These are phyloP conservation scores for Cordyceps javanica DNA, from an alignment of 2,329 filamentous ascomycete genomes.

Conservation along the genomic window DNA sequence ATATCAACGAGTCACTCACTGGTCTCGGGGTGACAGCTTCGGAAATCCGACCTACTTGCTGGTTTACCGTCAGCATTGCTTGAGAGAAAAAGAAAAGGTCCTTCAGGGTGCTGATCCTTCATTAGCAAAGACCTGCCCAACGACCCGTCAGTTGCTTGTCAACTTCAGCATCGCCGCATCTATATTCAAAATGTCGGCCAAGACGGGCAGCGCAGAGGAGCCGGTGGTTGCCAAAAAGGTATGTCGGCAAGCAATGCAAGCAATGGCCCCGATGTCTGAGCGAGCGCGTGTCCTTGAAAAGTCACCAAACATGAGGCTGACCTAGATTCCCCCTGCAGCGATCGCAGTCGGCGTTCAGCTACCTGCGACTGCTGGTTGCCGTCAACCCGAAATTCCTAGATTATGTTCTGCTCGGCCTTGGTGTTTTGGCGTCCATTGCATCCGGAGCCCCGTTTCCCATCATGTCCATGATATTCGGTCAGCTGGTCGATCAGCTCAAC, in stretches of 20 bases:
- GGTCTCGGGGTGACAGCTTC: background rate
- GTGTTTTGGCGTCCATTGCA: conserved; percentile 21
- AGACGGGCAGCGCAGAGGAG: background rate
- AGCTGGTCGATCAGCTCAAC: conserved; percentile 51
- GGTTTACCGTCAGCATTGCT: background rate
- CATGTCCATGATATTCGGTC: conserved; percentile 51
- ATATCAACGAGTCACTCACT: background rate
- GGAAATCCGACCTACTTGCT: background rate
- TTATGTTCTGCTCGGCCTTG: background rate
- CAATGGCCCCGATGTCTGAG: too few relatives aligned
- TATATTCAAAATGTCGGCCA: background rate
- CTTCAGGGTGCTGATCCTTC: background rate
- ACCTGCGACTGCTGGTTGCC: background rate
- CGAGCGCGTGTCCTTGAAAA: too few relatives aligned
- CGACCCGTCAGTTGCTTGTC: background rate
- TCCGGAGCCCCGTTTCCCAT: conserved; percentile 51
- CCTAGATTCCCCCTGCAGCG: background rate
- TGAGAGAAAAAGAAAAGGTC: background rate
- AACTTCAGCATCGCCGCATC: background rate
- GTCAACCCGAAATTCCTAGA: background rate
- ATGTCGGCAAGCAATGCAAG: background rate
- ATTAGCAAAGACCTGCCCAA: background rate
- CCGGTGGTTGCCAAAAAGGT: background rate
- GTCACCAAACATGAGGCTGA: background rate
- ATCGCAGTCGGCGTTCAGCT: conserved; percentile 2